Evolutionary conservation across 2,329 filamentous ascomycete genomes (phyloP).

Genomic region (Pseudogymnoascus sp.): DNA sequence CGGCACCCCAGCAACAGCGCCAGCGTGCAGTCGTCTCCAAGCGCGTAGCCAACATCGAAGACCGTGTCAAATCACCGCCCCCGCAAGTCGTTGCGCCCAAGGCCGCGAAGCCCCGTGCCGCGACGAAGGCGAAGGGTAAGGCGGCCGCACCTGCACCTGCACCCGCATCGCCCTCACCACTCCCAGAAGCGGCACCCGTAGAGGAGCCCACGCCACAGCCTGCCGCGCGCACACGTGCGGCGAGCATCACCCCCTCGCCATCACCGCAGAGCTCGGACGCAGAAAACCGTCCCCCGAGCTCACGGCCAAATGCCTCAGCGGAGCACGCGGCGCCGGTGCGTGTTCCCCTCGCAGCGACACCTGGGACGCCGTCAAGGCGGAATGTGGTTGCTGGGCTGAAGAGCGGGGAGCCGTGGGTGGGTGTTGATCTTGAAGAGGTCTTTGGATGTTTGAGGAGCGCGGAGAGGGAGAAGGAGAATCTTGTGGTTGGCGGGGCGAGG

Average conservation of each 20-base stretch:
- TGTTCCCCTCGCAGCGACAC: slow-evolving; percentile 38
- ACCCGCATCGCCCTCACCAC: not conserved
- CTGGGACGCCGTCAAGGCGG: slow-evolving; percentile 51
- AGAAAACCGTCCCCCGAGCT: slow-evolving; percentile 70
- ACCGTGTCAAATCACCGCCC: not conserved
- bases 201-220: slow-evolving; percentile 24
- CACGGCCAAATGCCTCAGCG: slow-evolving; percentile 36
- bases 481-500: slow-evolving; percentile 39
- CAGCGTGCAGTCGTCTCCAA: not conserved
- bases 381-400: slow-evolving; percentile 51
- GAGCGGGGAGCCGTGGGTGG: slow-evolving; percentile 56
- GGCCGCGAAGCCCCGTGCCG: not conserved
- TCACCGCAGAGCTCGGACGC: slow-evolving; percentile 72
- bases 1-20: not conserved
- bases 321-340: slow-evolving; percentile 35
- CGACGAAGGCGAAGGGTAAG: slow-evolving; percentile 17
- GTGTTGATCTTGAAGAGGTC: slow-evolving; percentile 67
- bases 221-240: slow-evolving; percentile 42
- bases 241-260: slow-evolving; percentile 50
- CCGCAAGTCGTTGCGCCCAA: not conserved
- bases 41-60: not conserved
- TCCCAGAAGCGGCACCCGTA: not conserved
- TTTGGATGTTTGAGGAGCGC: slow-evolving; percentile 41
- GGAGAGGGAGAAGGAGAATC: slow-evolving; percentile 33
- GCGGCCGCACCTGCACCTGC: not conserved